Percentiles rank a stretch among this genome's conserved stretches.
Conservation (phyloP, 2,329 filamentous ascomycete species). For the Trichoderma breve region DNA sequence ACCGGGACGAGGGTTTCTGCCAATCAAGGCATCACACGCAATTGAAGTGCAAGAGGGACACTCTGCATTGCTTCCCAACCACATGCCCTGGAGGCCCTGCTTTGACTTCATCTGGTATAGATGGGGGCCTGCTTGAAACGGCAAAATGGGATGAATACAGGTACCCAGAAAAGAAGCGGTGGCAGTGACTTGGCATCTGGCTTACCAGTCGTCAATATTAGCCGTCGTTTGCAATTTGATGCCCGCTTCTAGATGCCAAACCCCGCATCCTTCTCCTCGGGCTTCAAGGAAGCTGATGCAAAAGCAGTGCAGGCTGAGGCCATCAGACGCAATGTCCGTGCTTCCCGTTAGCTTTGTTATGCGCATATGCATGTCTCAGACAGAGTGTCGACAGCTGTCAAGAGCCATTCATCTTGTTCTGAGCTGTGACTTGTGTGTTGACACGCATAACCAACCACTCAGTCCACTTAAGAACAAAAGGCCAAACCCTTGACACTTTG, state of each 20-base stretch:
- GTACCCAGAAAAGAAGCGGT: neutral
- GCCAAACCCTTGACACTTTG: neutral
- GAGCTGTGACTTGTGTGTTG: neutral
- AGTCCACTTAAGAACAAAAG: neutral
- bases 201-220: neutral
- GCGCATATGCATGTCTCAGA: neutral
- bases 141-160: neutral
- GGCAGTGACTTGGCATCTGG: neutral
- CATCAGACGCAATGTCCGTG: slow-evolving; percentile 9
- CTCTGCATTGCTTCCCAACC: slow-evolving; percentile 16
- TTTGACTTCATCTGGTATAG: slow-evolving; percentile 1
- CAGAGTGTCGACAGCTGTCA: neutral
- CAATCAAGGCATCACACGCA: slow-evolving; percentile 20
- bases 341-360: neutral
- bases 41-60: neutral
- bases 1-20: neutral
- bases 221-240: slow-evolving; percentile 1
- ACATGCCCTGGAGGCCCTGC: neutral
- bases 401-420: neutral
- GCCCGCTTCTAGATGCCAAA: neutral
- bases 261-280: neutral
- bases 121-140: neutral
- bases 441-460: neutral
- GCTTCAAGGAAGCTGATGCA: slow-evolving; percentile 9
- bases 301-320: slow-evolving; percentile 10